A percentile compares a stretch with the other conserved stretches of the same genome.
phyloP scores from a whole-genome alignment of 2,329 filamentous ascomycete species.

The Scedosporium aurantiacum region DNA sequence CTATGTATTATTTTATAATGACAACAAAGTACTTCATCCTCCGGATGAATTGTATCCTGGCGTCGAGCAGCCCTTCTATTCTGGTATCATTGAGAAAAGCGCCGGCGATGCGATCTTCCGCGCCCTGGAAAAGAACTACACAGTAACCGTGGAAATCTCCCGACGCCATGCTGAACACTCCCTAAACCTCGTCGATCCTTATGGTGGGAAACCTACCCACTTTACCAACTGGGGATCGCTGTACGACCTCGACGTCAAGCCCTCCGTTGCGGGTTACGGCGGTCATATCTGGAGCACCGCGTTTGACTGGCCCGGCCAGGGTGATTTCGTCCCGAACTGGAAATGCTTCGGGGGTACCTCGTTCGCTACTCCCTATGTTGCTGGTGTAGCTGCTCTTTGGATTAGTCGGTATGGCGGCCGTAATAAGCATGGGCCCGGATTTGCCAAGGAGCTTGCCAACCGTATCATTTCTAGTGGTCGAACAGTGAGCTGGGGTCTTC shows the following conservation, averaged over 20 bases:
- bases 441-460: conserved; percentile 6
- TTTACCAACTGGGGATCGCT: conserved; percentile 42
- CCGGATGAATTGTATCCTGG: neutral
- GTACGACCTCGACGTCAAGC: conserved; percentile 39
- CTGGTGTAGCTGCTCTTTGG: conserved; percentile 37
- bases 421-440: conserved; percentile 20
- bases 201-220: conserved; percentile 28
- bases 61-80: conserved; percentile 19
- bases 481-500: conserved; percentile 3
- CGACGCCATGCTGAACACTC: neutral
- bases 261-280: conserved; percentile 38
- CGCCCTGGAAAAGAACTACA: conserved; percentile 14
- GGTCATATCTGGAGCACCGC: conserved; percentile 36
- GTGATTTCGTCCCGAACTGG: conserved; percentile 27
- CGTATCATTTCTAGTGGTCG: conserved; percentile 6
- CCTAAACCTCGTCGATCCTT: conserved; percentile 16
- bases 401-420: conserved; percentile 30
- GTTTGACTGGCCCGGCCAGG: neutral
- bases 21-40: neutral
- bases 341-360: conserved; percentile 36
- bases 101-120: conserved; percentile 17
- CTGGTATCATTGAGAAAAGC: conserved; percentile 21
- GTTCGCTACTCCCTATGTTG: conserved; percentile 44
- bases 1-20: conserved; percentile 21
- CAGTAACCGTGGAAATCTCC: conserved; percentile 30